These are phyloP conservation scores for Apiotrichum montevideense DNA, from an alignment of 1,284 basidiomycete species.

Conservation along the genomic window DNA sequence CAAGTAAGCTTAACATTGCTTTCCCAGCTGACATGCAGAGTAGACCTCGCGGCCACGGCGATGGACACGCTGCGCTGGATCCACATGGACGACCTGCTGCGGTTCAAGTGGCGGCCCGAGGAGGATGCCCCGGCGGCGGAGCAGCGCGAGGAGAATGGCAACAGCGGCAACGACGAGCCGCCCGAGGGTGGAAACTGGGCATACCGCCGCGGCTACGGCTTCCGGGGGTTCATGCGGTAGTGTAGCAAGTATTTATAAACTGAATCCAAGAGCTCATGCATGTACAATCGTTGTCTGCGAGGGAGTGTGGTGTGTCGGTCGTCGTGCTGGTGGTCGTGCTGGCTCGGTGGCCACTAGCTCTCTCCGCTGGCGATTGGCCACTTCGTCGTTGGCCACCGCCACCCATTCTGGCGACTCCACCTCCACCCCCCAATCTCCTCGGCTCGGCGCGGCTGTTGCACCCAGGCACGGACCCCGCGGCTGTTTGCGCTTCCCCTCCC, in stretches of 20 bases:
- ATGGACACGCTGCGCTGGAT: slow-evolving; percentile 33
- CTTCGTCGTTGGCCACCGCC: no score
- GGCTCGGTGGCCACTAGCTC: no score
- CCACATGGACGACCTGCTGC: slow-evolving; percentile 34
- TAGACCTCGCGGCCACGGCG: slow-evolving; percentile 39
- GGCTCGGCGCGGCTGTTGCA: no score
- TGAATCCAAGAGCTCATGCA: background rate
- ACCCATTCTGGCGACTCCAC: no score
- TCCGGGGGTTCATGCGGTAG: background rate
- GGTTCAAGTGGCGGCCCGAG: slow-evolving; percentile 21
- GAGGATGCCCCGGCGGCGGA: background rate
- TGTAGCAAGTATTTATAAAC: no score
- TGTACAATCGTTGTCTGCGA: background rate
- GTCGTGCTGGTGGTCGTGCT: no score
- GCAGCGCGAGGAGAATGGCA: background rate
- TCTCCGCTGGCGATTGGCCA: no score
- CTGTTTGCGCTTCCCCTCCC: no score
- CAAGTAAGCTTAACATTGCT: slow-evolving; percentile 18
- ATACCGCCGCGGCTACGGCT: background rate
- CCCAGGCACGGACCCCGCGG: no score
- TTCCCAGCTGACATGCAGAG: slow-evolving; percentile 12
- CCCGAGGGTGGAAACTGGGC: background rate
- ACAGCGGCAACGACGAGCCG: background rate
- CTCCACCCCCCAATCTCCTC: no score
- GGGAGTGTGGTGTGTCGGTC: no score